Evolutionary conservation across 1,139 yeast species (phyloP), one percentile per base, ranked within the genome.

Genomic region (Sugiyamaella paludigena): DNA sequence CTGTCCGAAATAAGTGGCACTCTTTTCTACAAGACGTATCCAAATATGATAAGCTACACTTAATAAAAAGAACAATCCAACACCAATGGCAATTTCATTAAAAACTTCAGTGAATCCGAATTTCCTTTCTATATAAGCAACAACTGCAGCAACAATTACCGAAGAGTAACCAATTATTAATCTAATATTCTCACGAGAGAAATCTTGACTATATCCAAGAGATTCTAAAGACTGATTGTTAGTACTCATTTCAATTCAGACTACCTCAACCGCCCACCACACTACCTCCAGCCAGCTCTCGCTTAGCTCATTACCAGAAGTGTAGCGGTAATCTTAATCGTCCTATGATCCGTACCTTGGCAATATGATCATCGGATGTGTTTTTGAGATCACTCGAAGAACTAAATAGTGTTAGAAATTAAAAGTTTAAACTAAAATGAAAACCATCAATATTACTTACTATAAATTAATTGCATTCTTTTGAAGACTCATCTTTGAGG

Each of bases 91-190:
- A 27, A 78, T 76, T 47, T 69, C 69, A 16, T 57, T 47, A 41
- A 70, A 62, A 2, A 74, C 73, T 4, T 71, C 71, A 7, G 64
- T 61, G 56, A 76, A 75, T 53, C 81, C 72, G 51, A 73, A 71
- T 55, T 80, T 78, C 68, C 84, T 84, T 65, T 91, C 97, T 38
- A 81, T 65, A 50, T 75, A 73, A 62, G 79, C 88, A 50, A 88
- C 78, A 5, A 72, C 65, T 1, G 78, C 96, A 1, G 95, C 87
- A 13, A 83, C 69, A 1, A 73, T 69, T 8, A 86, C 91, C 2
- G 88, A 79, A 10, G 75, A 56, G 58, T 81, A 83, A 0, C 96
- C 96, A 39, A 89, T 66, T 0, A 76, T 81, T 41, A 91, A 72
- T 58, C 85, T 83, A 27, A 77, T 68, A 62, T 89, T 95, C 43